phyloP scores from a whole-genome alignment of 345 rosid genomes.

The Eucalyptus marginata region DNA sequence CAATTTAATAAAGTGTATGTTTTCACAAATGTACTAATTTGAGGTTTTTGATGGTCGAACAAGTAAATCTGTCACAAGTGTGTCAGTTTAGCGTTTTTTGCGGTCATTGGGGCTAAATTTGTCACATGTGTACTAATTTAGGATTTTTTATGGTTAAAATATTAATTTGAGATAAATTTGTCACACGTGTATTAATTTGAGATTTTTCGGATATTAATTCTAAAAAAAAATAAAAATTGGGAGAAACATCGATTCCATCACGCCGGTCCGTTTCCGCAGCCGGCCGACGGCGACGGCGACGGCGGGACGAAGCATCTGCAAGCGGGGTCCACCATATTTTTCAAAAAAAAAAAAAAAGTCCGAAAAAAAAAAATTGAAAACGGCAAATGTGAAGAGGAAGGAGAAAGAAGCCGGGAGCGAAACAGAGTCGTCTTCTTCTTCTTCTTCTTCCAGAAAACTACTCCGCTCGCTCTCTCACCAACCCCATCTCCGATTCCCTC shows the following conservation, averaged over 20 bases:
- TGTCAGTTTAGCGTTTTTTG: rapidly evolving
- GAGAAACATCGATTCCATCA: not conserved
- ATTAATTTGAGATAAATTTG: rapidly evolving
- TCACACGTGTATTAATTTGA: rapidly evolving
- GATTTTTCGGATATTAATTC: rapidly evolving
- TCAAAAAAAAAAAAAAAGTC: not conserved
- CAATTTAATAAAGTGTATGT: no score
- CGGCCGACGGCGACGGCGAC: not conserved
- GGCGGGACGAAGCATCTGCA: not conserved
- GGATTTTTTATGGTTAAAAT: rapidly evolving
- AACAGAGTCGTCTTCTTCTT: not conserved
- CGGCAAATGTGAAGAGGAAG: not conserved
- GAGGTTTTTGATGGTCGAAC: rapidly evolving
- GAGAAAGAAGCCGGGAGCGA: not conserved
- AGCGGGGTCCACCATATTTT: not conserved
- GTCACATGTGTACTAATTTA: rapidly evolving
- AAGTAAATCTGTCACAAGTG: rapidly evolving
- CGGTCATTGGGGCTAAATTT: rapidly evolving
- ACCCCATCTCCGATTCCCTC: not conserved
- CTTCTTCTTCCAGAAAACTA: not conserved
- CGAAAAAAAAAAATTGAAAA: not conserved
- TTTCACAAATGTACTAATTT: rapidly evolving
- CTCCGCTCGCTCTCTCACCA: not conserved
- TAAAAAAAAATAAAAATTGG: not conserved
- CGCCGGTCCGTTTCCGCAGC: not conserved